Percentiles rank a stretch among this genome's conserved stretches.
phyloP scores from a whole-genome alignment of 768 basidiomycete species.

The Infundibulicybe gibba region DNA sequence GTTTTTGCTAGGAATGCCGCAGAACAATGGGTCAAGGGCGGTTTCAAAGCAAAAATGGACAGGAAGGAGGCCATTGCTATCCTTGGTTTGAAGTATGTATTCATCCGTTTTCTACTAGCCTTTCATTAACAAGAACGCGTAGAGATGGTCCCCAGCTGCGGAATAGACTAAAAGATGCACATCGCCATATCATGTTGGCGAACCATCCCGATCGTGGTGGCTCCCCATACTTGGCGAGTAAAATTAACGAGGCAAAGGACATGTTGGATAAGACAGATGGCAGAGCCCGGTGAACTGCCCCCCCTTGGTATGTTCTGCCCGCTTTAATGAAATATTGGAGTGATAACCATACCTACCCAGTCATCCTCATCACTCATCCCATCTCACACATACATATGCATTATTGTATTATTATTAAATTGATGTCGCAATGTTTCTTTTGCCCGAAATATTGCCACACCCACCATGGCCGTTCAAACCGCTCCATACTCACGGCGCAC shows the following conservation, averaged over 20 bases:
- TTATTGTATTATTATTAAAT: too few relatives aligned
- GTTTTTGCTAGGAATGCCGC: slow-evolving; percentile 55
- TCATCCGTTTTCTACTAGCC: too few relatives aligned
- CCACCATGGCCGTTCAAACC: too few relatives aligned
- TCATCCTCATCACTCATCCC: too few relatives aligned
- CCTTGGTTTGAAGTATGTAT: slow-evolving; percentile 84
- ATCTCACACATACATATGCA: too few relatives aligned
- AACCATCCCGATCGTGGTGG: slow-evolving; percentile 99
- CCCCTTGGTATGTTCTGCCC: neutral
- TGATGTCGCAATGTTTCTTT: too few relatives aligned
- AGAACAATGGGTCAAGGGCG: slow-evolving; percentile 89
- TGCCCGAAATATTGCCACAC: too few relatives aligned
- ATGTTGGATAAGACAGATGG: slow-evolving; percentile 78
- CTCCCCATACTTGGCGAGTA: slow-evolving; percentile 96
- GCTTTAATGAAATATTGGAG: too few relatives aligned
- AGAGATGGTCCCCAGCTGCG: slow-evolving; percentile 83
- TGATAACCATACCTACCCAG: too few relatives aligned
- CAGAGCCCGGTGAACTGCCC: slow-evolving; percentile 27
- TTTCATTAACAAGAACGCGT: neutral
- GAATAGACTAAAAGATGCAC: slow-evolving; percentile 87
- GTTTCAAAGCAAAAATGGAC: slow-evolving; percentile 97
- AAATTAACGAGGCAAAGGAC: slow-evolving; percentile 99
- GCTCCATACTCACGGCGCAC: too few relatives aligned
- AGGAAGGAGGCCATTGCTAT: slow-evolving; percentile 88
- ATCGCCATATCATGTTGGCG: slow-evolving; percentile 94